Base-by-base conservation (phyloP, 345 rosid species). In the Brassica cretica region DNA sequence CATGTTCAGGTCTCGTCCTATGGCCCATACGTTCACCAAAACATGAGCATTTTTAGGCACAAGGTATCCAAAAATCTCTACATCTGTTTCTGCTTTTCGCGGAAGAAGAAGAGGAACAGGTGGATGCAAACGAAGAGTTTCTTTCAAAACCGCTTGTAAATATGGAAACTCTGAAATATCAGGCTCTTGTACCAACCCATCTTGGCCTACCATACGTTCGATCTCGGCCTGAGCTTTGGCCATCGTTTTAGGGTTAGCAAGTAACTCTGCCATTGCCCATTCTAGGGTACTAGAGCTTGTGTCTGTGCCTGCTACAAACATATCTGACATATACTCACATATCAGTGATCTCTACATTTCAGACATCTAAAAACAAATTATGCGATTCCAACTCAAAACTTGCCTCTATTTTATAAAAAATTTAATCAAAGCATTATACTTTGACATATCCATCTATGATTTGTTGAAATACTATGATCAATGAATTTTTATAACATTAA, bases 111-210 rank as follows among this genome's bases (percentile, higher is more conserved):
- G 49, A 0, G 86, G 90, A 56, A 8, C 81, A 2, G 80, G 1
- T 0, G 85, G 87, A 73, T 87, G 90, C 27, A 87, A 51, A 4
- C 86, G 64, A 2, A 85, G 60, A 1, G 88, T 76, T 73, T 87
- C 88, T 21, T 87, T 80, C 7, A 84, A 25, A 6, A 84, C 70
- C 1, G 88, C 84, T 74, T 81, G 80, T 29, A 85, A 9, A 64
- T 85, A 87, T 0, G 84, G 84, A 0, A 82, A 11, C 0, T 51
- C 27, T 3, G 69, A n/a, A 2, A 84, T 56, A 14, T 86, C 80
- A 8, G 74, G 75, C 39, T 87, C 90, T 29, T 78, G 60, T 19
- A 83, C 66, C 0, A 7, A 14, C 2, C 74, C 74, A 0, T 75
- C 82, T 15, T 73, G 70, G 3, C 84, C 85, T 5, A 84, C 68